Percentiles rank a stretch among this genome's conserved stretches.
phyloP scores from a whole-genome alignment of 345 rosid species.

The Populus nigra region DNA sequence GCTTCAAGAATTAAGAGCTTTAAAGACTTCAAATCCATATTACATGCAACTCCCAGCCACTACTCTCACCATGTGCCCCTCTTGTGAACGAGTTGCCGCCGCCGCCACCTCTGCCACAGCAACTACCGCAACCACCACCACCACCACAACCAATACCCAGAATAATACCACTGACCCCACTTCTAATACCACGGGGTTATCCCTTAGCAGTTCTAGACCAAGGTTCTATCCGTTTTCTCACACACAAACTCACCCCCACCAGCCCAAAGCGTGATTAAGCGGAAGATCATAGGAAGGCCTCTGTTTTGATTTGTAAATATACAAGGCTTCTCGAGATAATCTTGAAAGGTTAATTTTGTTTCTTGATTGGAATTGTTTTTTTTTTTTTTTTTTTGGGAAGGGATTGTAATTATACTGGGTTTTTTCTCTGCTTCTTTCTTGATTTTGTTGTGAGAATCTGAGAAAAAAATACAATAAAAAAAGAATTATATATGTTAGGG shows the following conservation, averaged over 20 bases:
- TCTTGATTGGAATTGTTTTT: neutral
- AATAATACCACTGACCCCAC: constrained; percentile 16
- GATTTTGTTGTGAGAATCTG: neutral
- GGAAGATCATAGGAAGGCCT: neutral
- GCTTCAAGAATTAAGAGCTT: constrained; percentile 72
- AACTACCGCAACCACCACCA: neutral
- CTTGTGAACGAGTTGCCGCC: constrained; percentile 90
- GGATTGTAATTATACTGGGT: neutral
- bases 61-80: constrained; percentile 99
- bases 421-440: constrained; percentile 1
- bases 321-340: neutral
- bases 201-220: constrained; percentile 21
- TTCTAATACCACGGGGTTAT: constrained; percentile 11
- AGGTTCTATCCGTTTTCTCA: constrained; percentile 33
- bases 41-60: constrained; percentile 98
- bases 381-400: neutral
- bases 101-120: constrained; percentile 20
- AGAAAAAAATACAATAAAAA: neutral
- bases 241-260: constrained; percentile 30
- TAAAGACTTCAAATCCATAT: constrained; percentile 77
- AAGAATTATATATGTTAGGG: neutral
- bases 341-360: neutral
- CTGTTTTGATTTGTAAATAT: neutral
- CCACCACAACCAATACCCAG: neutral
- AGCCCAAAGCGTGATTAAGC: constrained; percentile 28